Percentiles rank a stretch among this genome's conserved stretches.
These are phyloP conservation scores for Talaromyces wortmannii DNA, from an alignment of 495 filamentous ascomycete species.

Conservation along the genomic window DNA sequence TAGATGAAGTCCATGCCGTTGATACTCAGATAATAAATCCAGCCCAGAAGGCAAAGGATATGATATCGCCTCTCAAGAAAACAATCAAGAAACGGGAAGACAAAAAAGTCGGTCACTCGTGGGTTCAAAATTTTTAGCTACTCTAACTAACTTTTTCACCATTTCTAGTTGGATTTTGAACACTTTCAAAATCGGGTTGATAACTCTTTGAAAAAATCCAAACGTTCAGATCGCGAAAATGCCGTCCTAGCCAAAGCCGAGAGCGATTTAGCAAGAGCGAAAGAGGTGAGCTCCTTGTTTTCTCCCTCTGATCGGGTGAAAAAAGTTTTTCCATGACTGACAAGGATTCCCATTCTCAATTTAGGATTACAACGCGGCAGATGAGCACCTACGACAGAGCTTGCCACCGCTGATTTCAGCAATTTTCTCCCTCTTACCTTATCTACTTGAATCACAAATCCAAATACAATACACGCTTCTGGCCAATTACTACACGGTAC, in stretches of 20 bases:
- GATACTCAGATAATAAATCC: slow-evolving; percentile 69
- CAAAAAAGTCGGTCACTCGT: slow-evolving; percentile 54
- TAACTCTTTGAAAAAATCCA: slow-evolving; percentile 62
- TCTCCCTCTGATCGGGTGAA: background rate
- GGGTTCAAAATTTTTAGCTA: background rate
- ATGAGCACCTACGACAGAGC: slow-evolving; percentile 67
- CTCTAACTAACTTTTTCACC: background rate
- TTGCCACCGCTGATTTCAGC: slow-evolving; percentile 72
- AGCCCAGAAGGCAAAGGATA: slow-evolving; percentile 63
- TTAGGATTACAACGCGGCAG: slow-evolving; percentile 76
- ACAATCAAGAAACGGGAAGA: slow-evolving; percentile 89
- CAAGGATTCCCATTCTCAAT: background rate
- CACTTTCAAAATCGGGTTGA: slow-evolving; percentile 69
- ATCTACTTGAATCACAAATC: slow-evolving; percentile 65
- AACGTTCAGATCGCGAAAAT: slow-evolving; percentile 72
- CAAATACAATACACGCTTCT: slow-evolving; percentile 79
- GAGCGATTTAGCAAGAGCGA: slow-evolving; percentile 59
- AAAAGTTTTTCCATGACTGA: background rate
- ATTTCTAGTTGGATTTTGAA: slow-evolving; percentile 67
- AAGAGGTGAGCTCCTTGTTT: slow-evolving; percentile 43
- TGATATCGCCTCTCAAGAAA: slow-evolving; percentile 71
- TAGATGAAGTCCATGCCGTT: slow-evolving; percentile 66
- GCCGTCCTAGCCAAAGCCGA: slow-evolving; percentile 69
- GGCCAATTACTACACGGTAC: slow-evolving; percentile 74
- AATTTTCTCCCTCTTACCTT: slow-evolving; percentile 73